These are phyloP conservation scores for Plantago ovata DNA, from an alignment of 257 asterid genomes.

Conservation along the genomic window DNA sequence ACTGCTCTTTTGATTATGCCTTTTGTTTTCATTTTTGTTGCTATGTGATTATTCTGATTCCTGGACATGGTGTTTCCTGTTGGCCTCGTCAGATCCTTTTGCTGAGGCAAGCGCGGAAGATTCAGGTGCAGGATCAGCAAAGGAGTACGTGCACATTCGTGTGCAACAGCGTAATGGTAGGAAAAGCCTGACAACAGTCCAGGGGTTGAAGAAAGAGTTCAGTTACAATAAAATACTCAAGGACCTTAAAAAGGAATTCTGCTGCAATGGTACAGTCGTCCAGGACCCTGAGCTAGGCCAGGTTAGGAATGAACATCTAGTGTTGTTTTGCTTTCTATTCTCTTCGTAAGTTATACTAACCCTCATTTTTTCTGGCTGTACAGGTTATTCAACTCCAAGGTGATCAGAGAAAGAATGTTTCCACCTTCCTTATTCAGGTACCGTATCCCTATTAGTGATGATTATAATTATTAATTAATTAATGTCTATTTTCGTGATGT, in stretches of 20 bases:
- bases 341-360: neutral
- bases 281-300: constrained; percentile 84
- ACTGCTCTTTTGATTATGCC: neutral
- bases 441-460: neutral
- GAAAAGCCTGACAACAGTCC: constrained; percentile 83
- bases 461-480: no score
- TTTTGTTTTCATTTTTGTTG: neutral
- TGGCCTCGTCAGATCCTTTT: constrained; percentile 54
- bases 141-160: constrained; percentile 80
- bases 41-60: neutral
- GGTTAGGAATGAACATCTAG: constrained; percentile 27
- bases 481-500: neutral
- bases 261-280: constrained; percentile 90
- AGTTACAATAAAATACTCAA: constrained; percentile 77
- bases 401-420: constrained; percentile 58
- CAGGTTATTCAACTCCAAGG: constrained; percentile 63
- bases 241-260: constrained; percentile 79
- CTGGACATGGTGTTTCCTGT: neutral
- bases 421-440: constrained; percentile 55
- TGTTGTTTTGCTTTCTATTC: neutral
- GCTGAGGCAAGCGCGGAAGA: constrained; percentile 81
- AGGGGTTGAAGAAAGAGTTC: constrained; percentile 78
- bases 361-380: neutral
- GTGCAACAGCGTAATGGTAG: constrained; percentile 82
- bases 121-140: constrained; percentile 63